These are phyloP conservation scores for Kodamaea leandrae DNA, from an alignment of 805 yeast genomes.

Conservation along the genomic window DNA sequence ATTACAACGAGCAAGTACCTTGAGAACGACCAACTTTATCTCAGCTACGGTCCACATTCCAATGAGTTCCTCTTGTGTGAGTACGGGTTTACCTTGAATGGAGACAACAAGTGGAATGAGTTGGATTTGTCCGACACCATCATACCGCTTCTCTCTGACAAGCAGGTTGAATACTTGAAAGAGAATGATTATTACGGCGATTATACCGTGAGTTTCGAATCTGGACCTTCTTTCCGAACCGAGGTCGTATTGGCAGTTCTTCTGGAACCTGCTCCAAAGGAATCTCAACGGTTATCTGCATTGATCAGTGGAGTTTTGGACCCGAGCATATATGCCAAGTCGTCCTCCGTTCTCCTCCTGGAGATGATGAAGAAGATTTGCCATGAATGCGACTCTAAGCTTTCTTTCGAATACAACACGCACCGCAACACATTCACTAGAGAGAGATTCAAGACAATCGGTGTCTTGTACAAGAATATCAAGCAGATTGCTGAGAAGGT, in stretches of 20 bases:
- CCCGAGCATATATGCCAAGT: constrained; percentile 34
- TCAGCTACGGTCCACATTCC: constrained; percentile 86
- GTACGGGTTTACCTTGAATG: constrained; percentile 69
- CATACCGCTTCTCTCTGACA: constrained; percentile 27
- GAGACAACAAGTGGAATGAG: constrained; percentile 62
- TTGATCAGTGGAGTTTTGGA: constrained; percentile 49
- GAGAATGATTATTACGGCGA: constrained; percentile 64
- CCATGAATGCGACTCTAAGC: constrained; percentile 20
- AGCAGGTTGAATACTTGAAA: constrained; percentile 47
- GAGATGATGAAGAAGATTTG: constrained; percentile 32
- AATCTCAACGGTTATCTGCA: constrained; percentile 33
- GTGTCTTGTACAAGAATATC: constrained; percentile 25
- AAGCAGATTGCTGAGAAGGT: constrained; percentile 21
- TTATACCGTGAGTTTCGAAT: constrained; percentile 56
- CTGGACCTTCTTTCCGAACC: constrained; percentile 65
- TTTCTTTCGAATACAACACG: constrained; percentile 17
- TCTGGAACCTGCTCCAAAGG: constrained; percentile 34
- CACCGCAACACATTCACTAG: constrained; percentile 17
- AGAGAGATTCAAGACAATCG: constrained; percentile 19
- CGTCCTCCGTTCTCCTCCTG: constrained; percentile 25
- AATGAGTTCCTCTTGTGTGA: constrained; percentile 81
- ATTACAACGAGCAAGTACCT: constrained; percentile 27
- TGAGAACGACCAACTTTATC: constrained; percentile 54
- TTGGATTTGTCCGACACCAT: constrained; percentile 59
- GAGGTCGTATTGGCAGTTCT: constrained; percentile 69